These are phyloP conservation scores for Ceratobasidium sp. DNA, from an alignment of 1,284 basidiomycete genomes.

Conservation along the genomic window DNA sequence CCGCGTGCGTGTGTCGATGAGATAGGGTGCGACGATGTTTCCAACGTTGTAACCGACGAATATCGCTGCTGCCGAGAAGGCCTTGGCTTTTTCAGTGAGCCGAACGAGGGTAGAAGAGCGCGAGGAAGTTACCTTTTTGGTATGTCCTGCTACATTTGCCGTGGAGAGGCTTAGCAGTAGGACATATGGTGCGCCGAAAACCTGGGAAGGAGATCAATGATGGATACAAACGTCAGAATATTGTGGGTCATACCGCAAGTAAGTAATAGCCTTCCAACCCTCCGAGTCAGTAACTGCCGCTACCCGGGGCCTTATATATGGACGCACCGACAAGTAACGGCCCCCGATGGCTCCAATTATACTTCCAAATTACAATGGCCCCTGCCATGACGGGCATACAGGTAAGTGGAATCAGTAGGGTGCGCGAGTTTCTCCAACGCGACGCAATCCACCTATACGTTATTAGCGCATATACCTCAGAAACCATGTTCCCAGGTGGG, in stretches of 20 bases:
- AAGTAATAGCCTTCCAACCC: slow-evolving; percentile 53
- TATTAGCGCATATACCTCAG: not conserved
- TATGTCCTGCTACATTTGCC: slow-evolving; percentile 56
- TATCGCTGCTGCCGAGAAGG: slow-evolving; percentile 27
- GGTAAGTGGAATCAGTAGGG: slow-evolving; percentile 54
- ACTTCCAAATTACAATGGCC: slow-evolving; percentile 56
- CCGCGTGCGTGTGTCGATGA: slow-evolving; percentile 45
- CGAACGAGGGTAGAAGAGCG: not conserved
- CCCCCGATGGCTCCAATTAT: slow-evolving; percentile 54
- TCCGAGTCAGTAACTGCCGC: not conserved
- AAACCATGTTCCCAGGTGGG: not conserved
- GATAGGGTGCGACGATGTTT: slow-evolving; percentile 53
- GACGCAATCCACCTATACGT: slow-evolving; percentile 41
- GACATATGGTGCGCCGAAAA: slow-evolving; percentile 59
- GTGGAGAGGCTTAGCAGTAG: slow-evolving; percentile 55
- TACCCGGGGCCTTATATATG: not conserved
- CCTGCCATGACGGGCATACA: slow-evolving; percentile 59
- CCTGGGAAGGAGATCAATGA: slow-evolving; percentile 45
- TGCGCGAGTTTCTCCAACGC: slow-evolving; percentile 52
- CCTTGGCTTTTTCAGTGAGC: not conserved
- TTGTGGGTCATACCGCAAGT: slow-evolving; percentile 30
- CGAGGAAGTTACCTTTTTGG: slow-evolving; percentile 53
- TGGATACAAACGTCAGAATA: slow-evolving; percentile 5
- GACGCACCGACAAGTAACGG: slow-evolving; percentile 54
- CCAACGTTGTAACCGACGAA: slow-evolving; percentile 50